phyloP scores from a whole-genome alignment of 108 stramenopile species.

The Nannochloropsis salina region DNA sequence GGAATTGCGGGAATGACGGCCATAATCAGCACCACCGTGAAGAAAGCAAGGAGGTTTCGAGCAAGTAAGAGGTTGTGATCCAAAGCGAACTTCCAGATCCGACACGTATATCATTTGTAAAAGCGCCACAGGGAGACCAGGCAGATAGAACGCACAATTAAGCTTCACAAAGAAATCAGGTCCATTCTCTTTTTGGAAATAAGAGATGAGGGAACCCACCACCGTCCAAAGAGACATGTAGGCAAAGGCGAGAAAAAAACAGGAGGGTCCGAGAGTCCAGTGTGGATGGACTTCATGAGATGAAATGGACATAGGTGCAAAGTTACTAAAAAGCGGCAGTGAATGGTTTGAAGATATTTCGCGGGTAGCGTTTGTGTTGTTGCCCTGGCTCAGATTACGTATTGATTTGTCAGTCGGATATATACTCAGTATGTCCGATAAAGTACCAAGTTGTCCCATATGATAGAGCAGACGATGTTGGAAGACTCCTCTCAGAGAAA shows the following conservation, averaged over 20 bases:
- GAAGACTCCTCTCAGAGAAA: no score
- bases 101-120: neutral
- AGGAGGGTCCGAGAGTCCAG: neutral
- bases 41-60: neutral
- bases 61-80: neutral
- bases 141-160: constrained; percentile 13
- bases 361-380: no score
- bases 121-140: constrained; percentile 18
- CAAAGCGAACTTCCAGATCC: neutral
- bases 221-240: constrained; percentile 26
- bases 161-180: neutral
- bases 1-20: neutral
- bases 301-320: no score
- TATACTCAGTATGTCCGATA: no score
- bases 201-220: neutral
- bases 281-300: neutral
- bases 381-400: no score
- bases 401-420: no score
- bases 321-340: no score
- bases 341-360: no score
- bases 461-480: no score
- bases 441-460: no score
- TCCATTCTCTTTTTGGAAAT: constrained; percentile 2
- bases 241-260: neutral
- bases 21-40: neutral